Base-by-base conservation (phyloP, 768 basidiomycete species). In the Amylocystis lapponica region DNA sequence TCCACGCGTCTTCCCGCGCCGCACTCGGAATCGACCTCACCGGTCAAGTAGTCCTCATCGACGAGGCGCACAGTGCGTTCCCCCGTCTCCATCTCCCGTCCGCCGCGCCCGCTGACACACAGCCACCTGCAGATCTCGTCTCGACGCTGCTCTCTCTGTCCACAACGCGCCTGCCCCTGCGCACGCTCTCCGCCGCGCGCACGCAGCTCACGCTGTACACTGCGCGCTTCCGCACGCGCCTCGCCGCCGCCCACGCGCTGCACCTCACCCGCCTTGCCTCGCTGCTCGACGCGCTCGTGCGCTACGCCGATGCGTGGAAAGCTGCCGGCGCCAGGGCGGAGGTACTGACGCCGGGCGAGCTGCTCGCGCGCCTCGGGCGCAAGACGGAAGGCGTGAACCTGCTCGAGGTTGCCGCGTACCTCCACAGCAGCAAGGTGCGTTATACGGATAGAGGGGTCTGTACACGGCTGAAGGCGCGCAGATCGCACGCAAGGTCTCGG, bases 51-150 rank as follows among this genome's bases (percentile, higher is more conserved):
- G 78, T 99, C 23, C 74, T 98, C 19, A 80, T 99, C 41, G 95
- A 99, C 56, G 95, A 99, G 67, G 95, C 95, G 0, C 95, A 99
- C 63, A 97, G 91, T 93, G 54, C 45, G 88, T 68, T 3, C 27
- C 7, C 17, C 19, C 30, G 2, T 33, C 3, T 14, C 16, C 16
- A 12, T 21, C 9, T 36, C 13, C 34, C 11, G 34, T 13, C 36
- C 21, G 25, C 9, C 17, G 27, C 12, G 17, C 39, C 20, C 17
- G 10, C 6, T 5, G 17, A 12, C 36, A 14, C 6, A 23, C 34
- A 13, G 41, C 29, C 27, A 31, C 34, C 9, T 0, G 16, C 45
- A 94, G 91, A 96, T 61, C 65, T 96, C 37, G 91, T 94, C 54
- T 82, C 92, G 16, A 91, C 93, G 0, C 68, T 99, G 2, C 76